Percentiles rank a stretch among this genome's conserved stretches.
phyloP scores from a whole-genome alignment of 2,329 filamentous ascomycete genomes.

The Fusarium chlamydosporum region DNA sequence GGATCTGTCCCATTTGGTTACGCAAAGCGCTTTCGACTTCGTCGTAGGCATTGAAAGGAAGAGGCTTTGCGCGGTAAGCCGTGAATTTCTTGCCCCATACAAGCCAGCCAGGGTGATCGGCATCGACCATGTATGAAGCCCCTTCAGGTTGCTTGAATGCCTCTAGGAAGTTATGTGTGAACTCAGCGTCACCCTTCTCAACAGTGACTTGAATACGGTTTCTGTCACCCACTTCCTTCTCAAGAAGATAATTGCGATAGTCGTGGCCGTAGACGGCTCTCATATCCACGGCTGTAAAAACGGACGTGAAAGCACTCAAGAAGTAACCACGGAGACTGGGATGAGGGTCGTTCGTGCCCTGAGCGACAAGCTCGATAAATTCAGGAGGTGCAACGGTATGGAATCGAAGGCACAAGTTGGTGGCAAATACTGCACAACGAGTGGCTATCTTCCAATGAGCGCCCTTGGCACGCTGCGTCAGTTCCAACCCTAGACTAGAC shows the following conservation, averaged over 20 bases:
- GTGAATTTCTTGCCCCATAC: constrained; percentile 93
- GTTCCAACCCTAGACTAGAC: constrained; percentile 80
- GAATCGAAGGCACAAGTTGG: constrained; percentile 92
- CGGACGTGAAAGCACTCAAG: constrained; percentile 78
- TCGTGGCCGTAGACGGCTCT: constrained; percentile 88
- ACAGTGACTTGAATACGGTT: constrained; percentile 83
- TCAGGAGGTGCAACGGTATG: constrained; percentile 85
- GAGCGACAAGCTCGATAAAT: constrained; percentile 85
- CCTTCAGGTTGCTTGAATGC: constrained; percentile 77
- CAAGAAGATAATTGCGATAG: constrained; percentile 87
- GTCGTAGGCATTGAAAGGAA: constrained; percentile 80
- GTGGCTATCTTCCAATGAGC: constrained; percentile 98
- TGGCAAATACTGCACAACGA: constrained; percentile 88
- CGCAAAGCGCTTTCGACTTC: constrained; percentile 81
- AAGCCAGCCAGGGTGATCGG: constrained; percentile 94
- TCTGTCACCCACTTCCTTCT: constrained; percentile 78
- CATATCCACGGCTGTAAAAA: constrained; percentile 90
- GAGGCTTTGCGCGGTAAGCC: constrained; percentile 80
- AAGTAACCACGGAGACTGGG: constrained; percentile 87
- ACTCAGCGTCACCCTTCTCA: constrained; percentile 79
- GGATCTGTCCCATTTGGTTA: constrained; percentile 81
- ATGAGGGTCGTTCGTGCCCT: constrained; percentile 90
- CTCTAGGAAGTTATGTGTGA: constrained; percentile 83
- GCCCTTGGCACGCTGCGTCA: constrained; percentile 80
- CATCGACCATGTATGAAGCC: constrained; percentile 90